Evolutionary conservation across 2,329 filamentous ascomycete species (phyloP).

Genomic region (Arachnopeziza araneosa): DNA sequence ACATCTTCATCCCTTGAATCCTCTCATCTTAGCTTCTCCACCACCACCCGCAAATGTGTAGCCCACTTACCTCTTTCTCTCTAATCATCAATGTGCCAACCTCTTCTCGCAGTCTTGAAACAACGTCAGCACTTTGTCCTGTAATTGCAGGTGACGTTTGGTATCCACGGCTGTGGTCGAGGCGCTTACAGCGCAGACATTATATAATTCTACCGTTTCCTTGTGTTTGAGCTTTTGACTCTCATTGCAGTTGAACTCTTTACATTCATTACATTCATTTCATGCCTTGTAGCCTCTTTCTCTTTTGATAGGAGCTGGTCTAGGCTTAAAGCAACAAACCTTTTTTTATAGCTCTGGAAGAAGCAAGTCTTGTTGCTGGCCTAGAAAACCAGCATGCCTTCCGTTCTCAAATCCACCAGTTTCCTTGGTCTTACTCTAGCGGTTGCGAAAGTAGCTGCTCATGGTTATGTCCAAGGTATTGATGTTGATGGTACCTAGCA

Average conservation of each 20-base stretch:
- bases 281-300: too few species aligned
- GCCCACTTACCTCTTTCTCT: too few species aligned
- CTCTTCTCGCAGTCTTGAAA: background rate
- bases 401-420: too few species aligned
- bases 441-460: constrained; percentile 38
- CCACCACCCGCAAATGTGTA: background rate
- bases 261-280: too few species aligned
- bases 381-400: too few species aligned
- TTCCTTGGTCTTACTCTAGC: constrained; percentile 23
- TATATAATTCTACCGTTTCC: too few species aligned
- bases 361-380: too few species aligned
- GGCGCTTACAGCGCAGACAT: constrained; percentile 5
- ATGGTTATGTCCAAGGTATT: constrained; percentile 40
- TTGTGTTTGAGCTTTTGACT: too few species aligned
- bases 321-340: too few species aligned
- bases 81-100: background rate
- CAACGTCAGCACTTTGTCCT: background rate
- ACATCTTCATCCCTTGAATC: background rate
- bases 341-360: too few species aligned
- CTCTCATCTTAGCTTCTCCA: background rate
- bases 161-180: constrained; percentile 15
- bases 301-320: too few species aligned
- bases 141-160: constrained; percentile 12
- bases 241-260: too few species aligned
- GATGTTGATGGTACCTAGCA: constrained; percentile 36